Evolutionary conservation across 2,329 filamentous ascomycete genomes (phyloP).

Genomic region (Clarireedia homoeocarpa): DNA sequence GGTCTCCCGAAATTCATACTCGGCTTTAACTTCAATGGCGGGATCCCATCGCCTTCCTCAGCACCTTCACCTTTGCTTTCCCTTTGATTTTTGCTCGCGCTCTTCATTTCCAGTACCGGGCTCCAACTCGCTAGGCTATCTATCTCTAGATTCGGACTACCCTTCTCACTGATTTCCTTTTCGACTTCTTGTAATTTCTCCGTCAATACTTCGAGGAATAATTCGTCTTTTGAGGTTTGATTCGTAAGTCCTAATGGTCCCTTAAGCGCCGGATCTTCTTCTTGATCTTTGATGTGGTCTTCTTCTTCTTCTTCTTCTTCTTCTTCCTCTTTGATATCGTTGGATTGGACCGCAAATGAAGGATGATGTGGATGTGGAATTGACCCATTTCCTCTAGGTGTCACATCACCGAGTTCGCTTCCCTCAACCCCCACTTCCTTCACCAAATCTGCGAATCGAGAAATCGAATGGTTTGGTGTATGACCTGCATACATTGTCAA

Average conservation of each 20-base stretch:
- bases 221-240: constrained; percentile 14
- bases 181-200: constrained; percentile 22
- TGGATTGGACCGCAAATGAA: neutral
- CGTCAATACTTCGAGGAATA: constrained; percentile 20
- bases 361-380: neutral
- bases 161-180: constrained; percentile 11
- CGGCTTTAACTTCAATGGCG: constrained; percentile 19
- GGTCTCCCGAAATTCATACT: constrained; percentile 24
- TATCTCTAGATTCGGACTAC: neutral
- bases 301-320: constrained; percentile 5
- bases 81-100: neutral
- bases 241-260: constrained; percentile 24
- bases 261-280: constrained; percentile 20
- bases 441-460: constrained; percentile 39
- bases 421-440: constrained; percentile 5
- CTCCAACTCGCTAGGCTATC: neutral
- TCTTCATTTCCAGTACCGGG: constrained; percentile 7
- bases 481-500: constrained; percentile 56
- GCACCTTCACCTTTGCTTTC: neutral
- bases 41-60: constrained; percentile 14
- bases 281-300: constrained; percentile 5
- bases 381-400: constrained; percentile 18
- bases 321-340: neutral
- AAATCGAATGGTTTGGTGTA: constrained; percentile 49
- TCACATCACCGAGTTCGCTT: constrained; percentile 20